Conservation (phyloP, 495 filamentous ascomycete species). For the Sporormia fimetaria region DNA sequence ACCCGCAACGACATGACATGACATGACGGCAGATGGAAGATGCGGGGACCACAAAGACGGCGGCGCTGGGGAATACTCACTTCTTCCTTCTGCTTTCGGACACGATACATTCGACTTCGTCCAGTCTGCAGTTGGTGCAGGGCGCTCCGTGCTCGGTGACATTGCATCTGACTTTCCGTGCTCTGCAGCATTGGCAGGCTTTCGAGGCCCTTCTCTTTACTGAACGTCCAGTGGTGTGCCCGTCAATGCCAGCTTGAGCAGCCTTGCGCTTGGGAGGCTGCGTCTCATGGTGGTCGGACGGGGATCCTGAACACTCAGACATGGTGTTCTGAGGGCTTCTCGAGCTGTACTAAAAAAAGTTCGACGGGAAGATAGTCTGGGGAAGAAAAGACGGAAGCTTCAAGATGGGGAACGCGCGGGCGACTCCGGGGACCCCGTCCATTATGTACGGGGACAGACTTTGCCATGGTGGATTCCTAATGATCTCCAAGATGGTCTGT, state of each 20-base stretch:
- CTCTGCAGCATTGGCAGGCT: slow-evolving; percentile 75
- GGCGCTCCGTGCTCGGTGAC: slow-evolving; percentile 78
- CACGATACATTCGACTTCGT: slow-evolving; percentile 79
- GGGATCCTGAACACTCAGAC: slow-evolving; percentile 24
- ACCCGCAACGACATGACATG: slow-evolving; percentile 7
- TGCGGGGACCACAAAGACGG: too few species aligned
- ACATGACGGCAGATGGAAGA: too few species aligned
- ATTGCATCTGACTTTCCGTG: slow-evolving; percentile 88
- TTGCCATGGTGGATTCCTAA: slow-evolving; percentile 22
- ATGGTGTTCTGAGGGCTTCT: slow-evolving; percentile 4
- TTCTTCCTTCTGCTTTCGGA: slow-evolving; percentile 86
- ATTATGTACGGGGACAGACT: slow-evolving; percentile 21
- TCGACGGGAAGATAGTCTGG: slow-evolving; percentile 1
- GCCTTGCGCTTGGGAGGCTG: slow-evolving; percentile 33
- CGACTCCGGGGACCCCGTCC: slow-evolving; percentile 2
- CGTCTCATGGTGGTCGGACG: slow-evolving; percentile 19
- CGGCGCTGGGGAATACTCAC: too few species aligned
- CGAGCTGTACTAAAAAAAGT: slow-evolving; percentile 1
- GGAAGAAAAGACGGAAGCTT: slow-evolving; percentile 3
- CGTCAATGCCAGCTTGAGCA: slow-evolving; percentile 31
- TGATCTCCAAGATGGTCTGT: slow-evolving; percentile 1
- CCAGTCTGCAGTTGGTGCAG: slow-evolving; percentile 80
- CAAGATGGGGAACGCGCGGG: slow-evolving; percentile 5
- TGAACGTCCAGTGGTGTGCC: slow-evolving; percentile 29
- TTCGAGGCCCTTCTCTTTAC: slow-evolving; percentile 78